Conservation (phyloP, 306 rosid genomes). For the Trichosanthes truncata region DNA sequence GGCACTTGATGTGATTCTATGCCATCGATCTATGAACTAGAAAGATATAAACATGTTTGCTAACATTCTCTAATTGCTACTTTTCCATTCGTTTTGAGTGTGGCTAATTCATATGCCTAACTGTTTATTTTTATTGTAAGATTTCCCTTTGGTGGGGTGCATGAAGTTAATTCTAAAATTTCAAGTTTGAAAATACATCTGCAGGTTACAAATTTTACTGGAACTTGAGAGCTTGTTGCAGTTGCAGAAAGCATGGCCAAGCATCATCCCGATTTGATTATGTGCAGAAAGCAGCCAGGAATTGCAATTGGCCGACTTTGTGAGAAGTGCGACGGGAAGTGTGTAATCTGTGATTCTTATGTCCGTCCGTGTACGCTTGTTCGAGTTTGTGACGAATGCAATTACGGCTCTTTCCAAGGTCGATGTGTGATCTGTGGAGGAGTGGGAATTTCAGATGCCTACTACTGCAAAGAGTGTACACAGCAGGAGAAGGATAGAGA, state of each 20-base stretch:
- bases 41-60: not conserved
- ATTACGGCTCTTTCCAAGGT: constrained; percentile 15
- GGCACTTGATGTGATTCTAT: not conserved
- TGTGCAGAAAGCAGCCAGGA: constrained; percentile 80
- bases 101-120: not conserved
- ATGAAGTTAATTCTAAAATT: not conserved
- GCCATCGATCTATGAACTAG: not conserved
- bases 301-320: constrained; percentile 69
- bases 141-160: not conserved
- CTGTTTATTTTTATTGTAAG: not conserved
- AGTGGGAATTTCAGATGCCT: constrained; percentile 85
- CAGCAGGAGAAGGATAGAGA: constrained; percentile 94
- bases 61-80: not conserved
- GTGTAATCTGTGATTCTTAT: constrained; percentile 59
- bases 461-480: constrained; percentile 94
- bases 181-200: not conserved
- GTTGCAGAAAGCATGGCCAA: constrained; percentile 51
- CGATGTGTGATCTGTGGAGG: constrained; percentile 89
- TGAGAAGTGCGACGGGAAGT: constrained; percentile 69
- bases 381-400: constrained; percentile 43
- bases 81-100: not conserved
- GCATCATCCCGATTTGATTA: constrained; percentile 79
- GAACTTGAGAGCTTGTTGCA: not conserved
- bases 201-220: not conserved
- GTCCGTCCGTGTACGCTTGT: constrained; percentile 93